These are phyloP conservation scores for Whalleya microplaca DNA, from an alignment of 2,329 filamentous ascomycete genomes.

Conservation along the genomic window DNA sequence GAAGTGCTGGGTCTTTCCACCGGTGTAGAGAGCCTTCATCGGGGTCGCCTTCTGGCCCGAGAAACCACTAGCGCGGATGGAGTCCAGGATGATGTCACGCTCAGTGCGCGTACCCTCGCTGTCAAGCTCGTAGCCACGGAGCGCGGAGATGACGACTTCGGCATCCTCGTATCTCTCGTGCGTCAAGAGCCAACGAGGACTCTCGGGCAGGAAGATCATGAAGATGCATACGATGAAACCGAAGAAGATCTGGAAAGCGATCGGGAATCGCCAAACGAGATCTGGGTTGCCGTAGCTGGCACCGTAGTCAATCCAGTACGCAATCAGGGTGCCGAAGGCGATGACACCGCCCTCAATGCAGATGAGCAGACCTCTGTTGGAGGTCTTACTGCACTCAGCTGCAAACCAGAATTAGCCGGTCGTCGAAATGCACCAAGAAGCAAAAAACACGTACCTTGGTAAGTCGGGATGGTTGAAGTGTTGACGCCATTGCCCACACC, in stretches of 20 bases:
- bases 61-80: slow-evolving; percentile 59
- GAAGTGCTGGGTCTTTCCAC: slow-evolving; percentile 68
- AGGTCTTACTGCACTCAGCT: slow-evolving; percentile 49
- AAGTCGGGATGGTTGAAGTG: slow-evolving; percentile 50
- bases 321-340: slow-evolving; percentile 47
- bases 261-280: slow-evolving; percentile 59
- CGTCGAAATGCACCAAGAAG: too few relatives aligned
- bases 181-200: slow-evolving; percentile 50
- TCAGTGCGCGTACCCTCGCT: slow-evolving; percentile 61
- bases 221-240: slow-evolving; percentile 46
- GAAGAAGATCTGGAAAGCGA: slow-evolving; percentile 53
- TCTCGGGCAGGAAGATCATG: slow-evolving; percentile 52
- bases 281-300: slow-evolving; percentile 46
- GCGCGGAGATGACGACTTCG: slow-evolving; percentile 37
- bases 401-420: slow-evolving; percentile 12
- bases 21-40: slow-evolving; percentile 59
- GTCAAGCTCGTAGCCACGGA: slow-evolving; percentile 50
- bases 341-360: slow-evolving; percentile 51
- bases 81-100: slow-evolving; percentile 64
- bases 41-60: slow-evolving; percentile 49
- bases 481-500: slow-evolving; percentile 58
- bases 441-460: slow-evolving; percentile 40
- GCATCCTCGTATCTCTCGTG: slow-evolving; percentile 52
- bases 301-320: slow-evolving; percentile 59
- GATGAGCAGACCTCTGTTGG: slow-evolving; percentile 47